A percentile compares a stretch with the other conserved stretches of the same genome.
Evolutionary conservation across 306 rosid genomes (phyloP).

Genomic region (Cucumis sativus): Cucumber_9930_V3 NC_026659.2:736001-736500

Average conservation of each 20-base stretch:
- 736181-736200: too few relatives aligned
- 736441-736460: constrained; percentile 14
- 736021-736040: too few relatives aligned
- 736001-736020: too few relatives aligned
- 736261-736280: not conserved
- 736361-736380: not conserved
- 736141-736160: too few relatives aligned
- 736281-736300: not conserved
- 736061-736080: too few relatives aligned
- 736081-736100: too few relatives aligned
- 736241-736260: not conserved
- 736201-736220: not conserved
- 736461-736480: constrained; percentile 33
- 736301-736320: not conserved
- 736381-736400: not conserved
- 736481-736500: constrained; percentile 34
- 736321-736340: not conserved
- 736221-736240: too few relatives aligned
- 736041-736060: too few relatives aligned
- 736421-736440: not conserved
- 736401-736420: not conserved
- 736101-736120: too few relatives aligned
- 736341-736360: not conserved
- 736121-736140: too few relatives aligned
- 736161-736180: too few relatives aligned